These are phyloP conservation scores for Apiotrichum sp. DNA, from an alignment of 1,284 basidiomycete genomes.

Conservation along the genomic window DNA sequence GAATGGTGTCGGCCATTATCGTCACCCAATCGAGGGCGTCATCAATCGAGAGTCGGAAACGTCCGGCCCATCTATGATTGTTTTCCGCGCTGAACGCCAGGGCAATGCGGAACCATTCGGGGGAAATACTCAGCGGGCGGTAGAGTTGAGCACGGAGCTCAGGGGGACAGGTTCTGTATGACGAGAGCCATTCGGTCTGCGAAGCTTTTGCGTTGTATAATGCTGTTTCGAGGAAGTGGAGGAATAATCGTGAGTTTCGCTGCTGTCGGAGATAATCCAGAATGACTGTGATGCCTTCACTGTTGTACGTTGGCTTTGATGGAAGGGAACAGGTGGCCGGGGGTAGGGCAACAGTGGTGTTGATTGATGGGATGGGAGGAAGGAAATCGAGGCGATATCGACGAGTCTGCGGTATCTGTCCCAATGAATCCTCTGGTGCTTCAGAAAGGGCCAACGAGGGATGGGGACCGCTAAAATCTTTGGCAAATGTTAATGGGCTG, in stretches of 20 bases:
- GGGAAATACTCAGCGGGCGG: constrained; percentile 2
- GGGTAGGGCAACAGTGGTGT: background rate
- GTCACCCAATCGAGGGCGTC: constrained; percentile 4
- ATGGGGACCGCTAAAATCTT: background rate
- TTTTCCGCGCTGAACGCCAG: background rate
- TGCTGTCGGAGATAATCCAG: constrained; percentile 1
- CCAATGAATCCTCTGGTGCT: too few relatives aligned
- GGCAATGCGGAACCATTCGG: constrained; percentile 14
- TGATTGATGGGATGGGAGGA: background rate
- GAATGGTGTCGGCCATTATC: background rate
- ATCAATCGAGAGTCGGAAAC: background rate
- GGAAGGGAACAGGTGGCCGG: background rate
- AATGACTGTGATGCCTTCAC: background rate
- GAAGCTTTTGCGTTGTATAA: constrained; percentile 1
- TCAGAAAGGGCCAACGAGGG: background rate
- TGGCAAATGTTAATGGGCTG: too few relatives aligned
- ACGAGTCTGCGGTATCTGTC: background rate
- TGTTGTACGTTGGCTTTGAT: background rate
- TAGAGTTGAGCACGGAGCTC: constrained; percentile 1
- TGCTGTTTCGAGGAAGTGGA: constrained; percentile 6
- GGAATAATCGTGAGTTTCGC: constrained; percentile 1
- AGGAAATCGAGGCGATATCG: constrained; percentile 7
- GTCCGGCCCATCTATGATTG: background rate
- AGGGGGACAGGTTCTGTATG: constrained; percentile 5
- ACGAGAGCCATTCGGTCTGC: constrained; percentile 6